Percentiles rank a stretch among this genome's conserved stretches.
These are phyloP conservation scores for Setaria viridis DNA, from an alignment of 202 grass and related monocot species.

Conservation along the genomic window DNA sequence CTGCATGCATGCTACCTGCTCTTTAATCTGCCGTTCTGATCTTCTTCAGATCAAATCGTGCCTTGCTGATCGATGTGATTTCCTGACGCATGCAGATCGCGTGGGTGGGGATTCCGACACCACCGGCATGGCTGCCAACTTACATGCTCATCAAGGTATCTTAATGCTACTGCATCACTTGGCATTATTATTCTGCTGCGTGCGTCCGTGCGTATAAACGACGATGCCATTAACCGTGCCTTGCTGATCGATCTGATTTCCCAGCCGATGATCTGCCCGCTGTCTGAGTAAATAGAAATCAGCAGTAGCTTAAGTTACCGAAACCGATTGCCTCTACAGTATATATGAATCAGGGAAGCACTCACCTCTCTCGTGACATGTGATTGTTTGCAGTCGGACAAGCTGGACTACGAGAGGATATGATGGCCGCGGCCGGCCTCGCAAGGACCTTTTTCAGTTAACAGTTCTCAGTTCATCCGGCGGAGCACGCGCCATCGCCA, in stretches of 20 bases:
- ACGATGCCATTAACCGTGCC: no score
- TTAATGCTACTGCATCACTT: no score
- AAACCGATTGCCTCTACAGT: no score
- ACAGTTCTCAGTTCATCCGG: no score
- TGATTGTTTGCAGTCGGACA: slow-evolving; percentile 76
- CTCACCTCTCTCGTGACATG: neutral
- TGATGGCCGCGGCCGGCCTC: slow-evolving; percentile 40
- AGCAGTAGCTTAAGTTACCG: neutral
- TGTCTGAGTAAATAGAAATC: neutral
- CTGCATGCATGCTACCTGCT: neutral
- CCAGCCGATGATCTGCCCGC: no score
- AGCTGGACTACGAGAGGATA: slow-evolving; percentile 92
- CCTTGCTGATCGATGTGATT: neutral
- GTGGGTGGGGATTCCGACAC: slow-evolving; percentile 93
- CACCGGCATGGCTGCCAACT: slow-evolving; percentile 92
- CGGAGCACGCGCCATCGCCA: no score
- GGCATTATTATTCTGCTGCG: no score
- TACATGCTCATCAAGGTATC: slow-evolving; percentile 97
- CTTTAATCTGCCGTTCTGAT: neutral
- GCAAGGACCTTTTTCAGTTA: no score
- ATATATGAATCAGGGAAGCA: neutral
- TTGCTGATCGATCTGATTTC: no score
- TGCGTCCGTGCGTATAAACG: no score
- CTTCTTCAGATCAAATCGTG: neutral
- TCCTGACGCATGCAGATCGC: slow-evolving; percentile 57